Conservation (phyloP, 2,329 filamentous ascomycete species). For the Aspergillus ibericus region DNA sequence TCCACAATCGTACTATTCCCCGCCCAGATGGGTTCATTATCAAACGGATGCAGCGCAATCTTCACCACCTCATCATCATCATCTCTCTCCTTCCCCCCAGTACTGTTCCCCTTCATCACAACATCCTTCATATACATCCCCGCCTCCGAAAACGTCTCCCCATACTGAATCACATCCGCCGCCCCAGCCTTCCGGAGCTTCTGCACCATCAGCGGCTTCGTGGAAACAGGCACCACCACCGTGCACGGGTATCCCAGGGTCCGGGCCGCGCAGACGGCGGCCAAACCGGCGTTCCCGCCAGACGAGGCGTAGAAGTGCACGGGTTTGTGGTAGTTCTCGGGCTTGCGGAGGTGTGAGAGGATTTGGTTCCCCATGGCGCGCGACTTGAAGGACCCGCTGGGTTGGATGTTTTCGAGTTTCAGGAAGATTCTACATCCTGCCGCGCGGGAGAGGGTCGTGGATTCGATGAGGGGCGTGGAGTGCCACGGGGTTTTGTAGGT, state of each 20-base stretch:
- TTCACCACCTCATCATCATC: conserved; percentile 37
- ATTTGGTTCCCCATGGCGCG: conserved; percentile 72
- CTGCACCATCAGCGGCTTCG: conserved; percentile 67
- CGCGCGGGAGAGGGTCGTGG: conserved; percentile 63
- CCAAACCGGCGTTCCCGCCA: conserved; percentile 82
- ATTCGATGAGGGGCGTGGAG: conserved; percentile 70
- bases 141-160: conserved; percentile 68
- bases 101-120: conserved; percentile 34
- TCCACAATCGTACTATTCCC: conserved; percentile 48
- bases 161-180: conserved; percentile 64
- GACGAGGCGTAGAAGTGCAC: conserved; percentile 76
- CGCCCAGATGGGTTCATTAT: conserved; percentile 48
- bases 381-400: conserved; percentile 84
- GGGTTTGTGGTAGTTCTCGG: conserved; percentile 43
- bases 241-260: conserved; percentile 66
- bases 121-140: conserved; percentile 64
- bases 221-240: conserved; percentile 69
- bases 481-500: conserved; percentile 59
- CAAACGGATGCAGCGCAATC: conserved; percentile 47
- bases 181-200: conserved; percentile 70
- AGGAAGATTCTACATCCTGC: conserved; percentile 80
- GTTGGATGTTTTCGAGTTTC: conserved; percentile 83
- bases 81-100: conserved; percentile 20
- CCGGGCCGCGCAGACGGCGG: conserved; percentile 71
- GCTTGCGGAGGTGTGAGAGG: conserved; percentile 50